Conservation (phyloP, 208 protist species). For the Balamuthia mandrillaris region DNA sequence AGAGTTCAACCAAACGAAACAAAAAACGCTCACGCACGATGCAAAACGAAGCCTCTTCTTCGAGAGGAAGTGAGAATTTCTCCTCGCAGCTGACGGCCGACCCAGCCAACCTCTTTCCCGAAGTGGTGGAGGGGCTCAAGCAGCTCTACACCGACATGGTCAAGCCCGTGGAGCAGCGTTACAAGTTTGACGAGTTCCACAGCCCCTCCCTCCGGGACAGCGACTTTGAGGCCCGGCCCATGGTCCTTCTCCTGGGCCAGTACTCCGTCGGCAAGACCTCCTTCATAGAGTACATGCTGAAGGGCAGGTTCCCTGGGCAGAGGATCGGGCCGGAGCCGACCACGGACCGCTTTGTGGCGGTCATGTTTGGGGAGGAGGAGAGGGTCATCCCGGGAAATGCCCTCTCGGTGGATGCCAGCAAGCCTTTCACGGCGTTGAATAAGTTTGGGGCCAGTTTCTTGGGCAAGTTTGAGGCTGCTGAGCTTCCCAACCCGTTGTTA, state of each 20-base stretch:
- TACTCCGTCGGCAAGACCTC: constrained; percentile 85
- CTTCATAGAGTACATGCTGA: constrained; percentile 89
- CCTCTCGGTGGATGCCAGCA: constrained; percentile 75
- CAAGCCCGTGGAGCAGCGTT: constrained; percentile 40
- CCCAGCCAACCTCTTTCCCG: constrained; percentile 10
- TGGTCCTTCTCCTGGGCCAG: constrained; percentile 67
- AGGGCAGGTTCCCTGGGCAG: constrained; percentile 67
- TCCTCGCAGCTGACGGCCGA: too few species aligned
- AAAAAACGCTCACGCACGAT: background rate
- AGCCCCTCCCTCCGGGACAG: constrained; percentile 48
- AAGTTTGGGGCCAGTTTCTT: constrained; percentile 79
- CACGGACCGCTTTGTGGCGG: constrained; percentile 83
- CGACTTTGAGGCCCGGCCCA: constrained; percentile 65
- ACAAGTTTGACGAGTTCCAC: constrained; percentile 60
- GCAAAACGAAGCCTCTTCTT: too few species aligned
- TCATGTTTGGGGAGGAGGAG: constrained; percentile 83
- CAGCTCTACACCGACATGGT: constrained; percentile 46
- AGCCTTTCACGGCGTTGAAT: constrained; percentile 83
- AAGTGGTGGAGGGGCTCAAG: constrained; percentile 45
- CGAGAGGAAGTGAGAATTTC: background rate
- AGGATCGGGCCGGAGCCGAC: constrained; percentile 87
- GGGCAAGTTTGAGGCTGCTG: constrained; percentile 79
- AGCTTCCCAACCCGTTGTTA: constrained; percentile 80
- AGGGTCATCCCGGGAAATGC: constrained; percentile 83
- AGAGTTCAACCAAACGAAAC: background rate